These are phyloP conservation scores for Podila clonocystis DNA, from an alignment of 192 early-diverging fungal species.

Conservation along the genomic window DNA sequence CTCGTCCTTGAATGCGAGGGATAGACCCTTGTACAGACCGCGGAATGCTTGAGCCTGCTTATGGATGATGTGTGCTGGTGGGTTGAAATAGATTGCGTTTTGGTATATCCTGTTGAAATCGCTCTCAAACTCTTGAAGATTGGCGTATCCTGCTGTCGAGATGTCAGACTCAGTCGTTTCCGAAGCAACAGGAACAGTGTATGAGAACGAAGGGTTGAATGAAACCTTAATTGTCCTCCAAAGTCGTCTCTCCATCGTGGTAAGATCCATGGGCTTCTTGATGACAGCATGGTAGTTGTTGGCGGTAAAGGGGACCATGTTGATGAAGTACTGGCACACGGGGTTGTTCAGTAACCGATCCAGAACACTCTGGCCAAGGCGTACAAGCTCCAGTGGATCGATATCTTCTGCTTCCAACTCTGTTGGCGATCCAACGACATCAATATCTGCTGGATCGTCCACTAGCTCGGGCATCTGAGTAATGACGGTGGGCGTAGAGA, in stretches of 20 bases:
- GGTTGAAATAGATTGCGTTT: conserved; percentile 50
- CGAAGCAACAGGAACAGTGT: not conserved
- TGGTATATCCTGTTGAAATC: conserved; percentile 59
- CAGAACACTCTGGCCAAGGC: conserved; percentile 21
- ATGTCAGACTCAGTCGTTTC: not conserved
- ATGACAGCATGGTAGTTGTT: conserved; percentile 57
- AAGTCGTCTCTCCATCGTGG: conserved; percentile 55
- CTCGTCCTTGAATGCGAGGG: conserved; percentile 14
- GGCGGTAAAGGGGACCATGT: conserved; percentile 43
- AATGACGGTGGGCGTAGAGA: no score
- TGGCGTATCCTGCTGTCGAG: conserved; percentile 40
- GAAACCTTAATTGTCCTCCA: conserved; percentile 38
- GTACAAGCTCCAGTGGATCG: conserved; percentile 27
- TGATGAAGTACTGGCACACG: conserved; percentile 28
- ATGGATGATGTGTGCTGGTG: conserved; percentile 2
- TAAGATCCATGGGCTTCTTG: conserved; percentile 57
- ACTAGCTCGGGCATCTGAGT: no score
- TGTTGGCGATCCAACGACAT: not conserved
- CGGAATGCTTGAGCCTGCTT: conserved; percentile 21
- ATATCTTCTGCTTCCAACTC: not conserved
- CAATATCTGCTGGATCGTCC: not conserved
- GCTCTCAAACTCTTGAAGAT: conserved; percentile 50
- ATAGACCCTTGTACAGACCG: conserved; percentile 2
- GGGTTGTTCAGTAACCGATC: conserved; percentile 25
- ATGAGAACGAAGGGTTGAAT: not conserved